A percentile compares a stretch with the other conserved stretches of the same genome.
These are phyloP conservation scores for Talaromyces sp. DNA, from an alignment of 2,329 filamentous ascomycete species.

Conservation along the genomic window DNA sequence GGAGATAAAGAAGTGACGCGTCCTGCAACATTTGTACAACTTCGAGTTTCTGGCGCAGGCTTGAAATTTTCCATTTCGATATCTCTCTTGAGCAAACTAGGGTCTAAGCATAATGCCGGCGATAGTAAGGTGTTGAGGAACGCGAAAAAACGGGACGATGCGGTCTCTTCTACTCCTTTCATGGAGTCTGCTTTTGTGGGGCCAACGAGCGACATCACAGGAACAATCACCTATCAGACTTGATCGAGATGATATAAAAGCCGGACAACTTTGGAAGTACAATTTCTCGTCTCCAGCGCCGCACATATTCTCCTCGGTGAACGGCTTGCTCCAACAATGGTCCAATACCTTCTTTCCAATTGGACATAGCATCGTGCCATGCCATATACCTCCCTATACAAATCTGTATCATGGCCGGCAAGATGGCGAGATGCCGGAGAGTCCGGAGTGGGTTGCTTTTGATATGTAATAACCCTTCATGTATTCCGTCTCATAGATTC, in stretches of 20 bases:
- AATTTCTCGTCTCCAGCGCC: conserved; percentile 50
- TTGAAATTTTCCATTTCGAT: background rate
- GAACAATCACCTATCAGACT: background rate
- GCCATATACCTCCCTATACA: conserved; percentile 46
- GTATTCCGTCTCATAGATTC: background rate
- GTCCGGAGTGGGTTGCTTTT: conserved; percentile 53
- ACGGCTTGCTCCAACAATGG: conserved; percentile 49
- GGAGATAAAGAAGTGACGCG: background rate
- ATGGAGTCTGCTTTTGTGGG: background rate
- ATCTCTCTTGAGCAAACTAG: background rate
- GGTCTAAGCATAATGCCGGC: background rate
- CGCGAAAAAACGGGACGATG: background rate
- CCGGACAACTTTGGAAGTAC: background rate
- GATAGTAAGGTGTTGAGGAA: background rate
- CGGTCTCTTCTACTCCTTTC: background rate
- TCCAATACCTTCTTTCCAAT: conserved; percentile 52
- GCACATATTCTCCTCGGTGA: conserved; percentile 49
- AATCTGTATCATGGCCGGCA: conserved; percentile 50
- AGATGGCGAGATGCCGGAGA: conserved; percentile 42
- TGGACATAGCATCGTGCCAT: conserved; percentile 48
- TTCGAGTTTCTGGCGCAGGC: background rate
- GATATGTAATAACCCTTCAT: conserved; percentile 33
- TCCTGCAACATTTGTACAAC: background rate
- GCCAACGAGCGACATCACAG: background rate
- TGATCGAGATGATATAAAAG: background rate